Evolutionary conservation across 148 eudicot species (phyloP).

Genomic region (Vaccinium corymbosum): DNA sequence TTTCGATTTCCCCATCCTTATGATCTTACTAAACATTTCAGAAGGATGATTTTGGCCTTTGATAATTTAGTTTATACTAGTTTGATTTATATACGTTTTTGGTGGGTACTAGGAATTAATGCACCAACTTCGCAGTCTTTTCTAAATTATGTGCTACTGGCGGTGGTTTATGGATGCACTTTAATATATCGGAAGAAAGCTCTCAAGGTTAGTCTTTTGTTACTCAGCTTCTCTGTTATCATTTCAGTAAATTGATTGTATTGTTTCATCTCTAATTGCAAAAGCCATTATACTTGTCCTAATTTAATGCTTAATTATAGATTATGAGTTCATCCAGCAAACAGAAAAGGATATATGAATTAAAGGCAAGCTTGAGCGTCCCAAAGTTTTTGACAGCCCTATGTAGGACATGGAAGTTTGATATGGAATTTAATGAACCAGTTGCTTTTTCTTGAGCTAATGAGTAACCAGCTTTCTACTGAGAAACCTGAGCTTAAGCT

Average conservation of each 20-base stretch:
- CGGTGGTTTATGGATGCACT: slow-evolving; percentile 52
- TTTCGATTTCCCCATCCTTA: background rate
- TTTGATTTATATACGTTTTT: background rate
- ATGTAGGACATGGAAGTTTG: background rate
- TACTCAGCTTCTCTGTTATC: slow-evolving; percentile 5
- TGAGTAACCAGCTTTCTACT: background rate
- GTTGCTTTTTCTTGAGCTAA: background rate
- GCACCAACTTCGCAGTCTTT: slow-evolving; percentile 90
- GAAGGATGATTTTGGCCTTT: slow-evolving; percentile 8
- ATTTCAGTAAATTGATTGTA: background rate
- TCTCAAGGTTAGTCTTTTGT: slow-evolving; percentile 50
- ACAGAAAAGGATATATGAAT: background rate
- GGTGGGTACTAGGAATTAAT: slow-evolving; percentile 51
- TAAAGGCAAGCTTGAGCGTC: background rate
- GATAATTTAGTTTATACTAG: background rate
- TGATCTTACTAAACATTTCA: background rate
- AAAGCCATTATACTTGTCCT: background rate
- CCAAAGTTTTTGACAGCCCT: background rate
- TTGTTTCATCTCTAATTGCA: background rate
- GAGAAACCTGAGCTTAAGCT: background rate
- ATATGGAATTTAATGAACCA: background rate
- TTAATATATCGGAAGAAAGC: slow-evolving; percentile 43
- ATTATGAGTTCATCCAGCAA: background rate
- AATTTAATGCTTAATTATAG: background rate
- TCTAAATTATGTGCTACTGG: slow-evolving; percentile 68